These are phyloP conservation scores for Conticribra weissflogii DNA, from an alignment of 108 stramenopile species.

Conservation along the genomic window DNA sequence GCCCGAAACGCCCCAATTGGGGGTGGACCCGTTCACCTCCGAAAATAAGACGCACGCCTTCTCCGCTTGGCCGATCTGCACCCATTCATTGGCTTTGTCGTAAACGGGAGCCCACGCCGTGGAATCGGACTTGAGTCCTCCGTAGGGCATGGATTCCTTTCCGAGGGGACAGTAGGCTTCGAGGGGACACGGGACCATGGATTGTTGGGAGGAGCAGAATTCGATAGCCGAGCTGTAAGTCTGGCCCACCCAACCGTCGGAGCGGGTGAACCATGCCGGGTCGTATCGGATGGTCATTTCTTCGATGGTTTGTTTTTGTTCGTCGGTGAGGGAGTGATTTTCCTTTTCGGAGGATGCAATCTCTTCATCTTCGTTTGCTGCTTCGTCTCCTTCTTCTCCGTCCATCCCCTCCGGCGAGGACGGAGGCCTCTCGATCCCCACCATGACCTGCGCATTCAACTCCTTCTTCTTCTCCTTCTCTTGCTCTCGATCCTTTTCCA, in stretches of 20 bases:
- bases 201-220: conserved; percentile 18
- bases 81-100: conserved; percentile 23
- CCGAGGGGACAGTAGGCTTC: conserved; percentile 23
- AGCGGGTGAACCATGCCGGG: background rate
- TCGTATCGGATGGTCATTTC: background rate
- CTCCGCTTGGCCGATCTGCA: conserved; percentile 16
- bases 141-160: conserved; percentile 7
- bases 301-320: background rate
- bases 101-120: conserved; percentile 14
- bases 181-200: conserved; percentile 24
- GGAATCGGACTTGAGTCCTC: conserved; percentile 5
- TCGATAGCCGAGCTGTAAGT: conserved; percentile 15
- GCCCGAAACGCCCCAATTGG: conserved; percentile 29
- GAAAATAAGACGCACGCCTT: conserved; percentile 10
- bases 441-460: background rate
- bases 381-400: background rate
- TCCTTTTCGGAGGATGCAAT: background rate
- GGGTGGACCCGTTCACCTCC: conserved; percentile 5
- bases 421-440: background rate
- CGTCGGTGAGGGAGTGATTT: too few relatives aligned
- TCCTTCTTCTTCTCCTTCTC: background rate
- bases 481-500: background rate
- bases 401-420: background rate
- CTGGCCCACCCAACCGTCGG: conserved; percentile 10
- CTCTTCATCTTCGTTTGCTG: background rate